Base-by-base conservation (phyloP, 2,329 filamentous ascomycete species). In the Botrytis fabae region DNA sequence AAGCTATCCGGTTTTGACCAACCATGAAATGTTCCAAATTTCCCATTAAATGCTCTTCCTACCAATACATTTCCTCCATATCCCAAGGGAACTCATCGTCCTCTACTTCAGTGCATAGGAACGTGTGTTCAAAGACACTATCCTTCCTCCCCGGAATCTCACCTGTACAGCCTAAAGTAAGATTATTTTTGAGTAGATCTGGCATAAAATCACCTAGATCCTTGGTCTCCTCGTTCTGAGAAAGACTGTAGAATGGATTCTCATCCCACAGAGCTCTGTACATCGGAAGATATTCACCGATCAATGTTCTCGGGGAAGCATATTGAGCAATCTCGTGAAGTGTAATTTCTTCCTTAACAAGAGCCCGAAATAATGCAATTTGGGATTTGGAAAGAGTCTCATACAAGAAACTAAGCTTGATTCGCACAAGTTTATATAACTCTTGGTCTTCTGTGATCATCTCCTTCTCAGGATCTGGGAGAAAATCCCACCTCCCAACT, bases 291-390 rank as follows among this genome's bases (percentile, higher is more conserved):
- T 4, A 12, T 54, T 10, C 12, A 1, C 48, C 48, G 12, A 51
- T 51, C 25, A 6, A 14, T 51, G 1, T 10, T 51, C 9, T 6
- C 22, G 22, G 5, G 12, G 5, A 51, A n/a, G 4, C 0, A n/a
- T 25, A 12, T 51, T 25, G 4, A n/a, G 4, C 4, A n/a, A 25
- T 51, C 22, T 51, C 6, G 22, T n/a, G 2, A 51, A 51, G 10
- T 12, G 2, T 1, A 12, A n/a, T 1, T n/a, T 25, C 12, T 51
- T 6, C 48, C 10, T 25, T 1, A n/a, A 2, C 0, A 51, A 51
- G 10, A n/a, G 25, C 25, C 48, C 1, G 14, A 54, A 54, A 8
- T 16, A 54, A 12, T 54, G 12, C 25, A 16, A 25, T 1, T n/a
- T 54, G 48, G n/a, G 48, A n/a, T 25, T 54, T 54, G 12, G 48